These are phyloP conservation scores for Trametes maxima DNA, from an alignment of 768 basidiomycete genomes.

Conservation along the genomic window DNA sequence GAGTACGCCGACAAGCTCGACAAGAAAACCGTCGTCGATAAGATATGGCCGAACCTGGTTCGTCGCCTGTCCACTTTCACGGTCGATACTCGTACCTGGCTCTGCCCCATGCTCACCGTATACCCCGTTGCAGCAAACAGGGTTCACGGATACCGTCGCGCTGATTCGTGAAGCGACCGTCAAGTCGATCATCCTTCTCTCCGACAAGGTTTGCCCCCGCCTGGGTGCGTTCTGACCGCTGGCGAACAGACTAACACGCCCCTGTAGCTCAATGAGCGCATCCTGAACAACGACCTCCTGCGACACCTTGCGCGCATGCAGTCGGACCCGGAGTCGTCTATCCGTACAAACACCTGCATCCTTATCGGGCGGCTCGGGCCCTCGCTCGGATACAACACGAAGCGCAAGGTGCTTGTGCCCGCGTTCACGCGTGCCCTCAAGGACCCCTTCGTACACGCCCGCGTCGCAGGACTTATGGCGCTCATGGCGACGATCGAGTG, in stretches of 20 bases:
- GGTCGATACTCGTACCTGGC: no score
- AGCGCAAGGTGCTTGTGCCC: conserved; percentile 94
- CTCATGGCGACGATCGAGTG: conserved; percentile 93
- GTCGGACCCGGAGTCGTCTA: conserved; percentile 89
- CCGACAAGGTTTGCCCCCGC: conserved; percentile 65
- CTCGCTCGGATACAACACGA: conserved; percentile 82
- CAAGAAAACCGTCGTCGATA: conserved; percentile 80
- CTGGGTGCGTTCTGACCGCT: not conserved
- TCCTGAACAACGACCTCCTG: conserved; percentile 95
- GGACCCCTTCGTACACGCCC: conserved; percentile 89
- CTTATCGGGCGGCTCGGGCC: conserved; percentile 91
- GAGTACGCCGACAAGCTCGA: conserved; percentile 89
- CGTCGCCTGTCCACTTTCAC: conserved; percentile 29
- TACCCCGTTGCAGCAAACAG: conserved; percentile 74
- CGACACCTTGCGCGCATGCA: conserved; percentile 92
- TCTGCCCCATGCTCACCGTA: no score
- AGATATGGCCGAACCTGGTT: conserved; percentile 92
- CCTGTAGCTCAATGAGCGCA: conserved; percentile 78
- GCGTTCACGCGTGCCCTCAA: conserved; percentile 90
- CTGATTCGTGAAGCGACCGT: conserved; percentile 94
- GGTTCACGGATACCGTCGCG: conserved; percentile 93
- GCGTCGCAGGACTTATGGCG: conserved; percentile 93
- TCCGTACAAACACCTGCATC: conserved; percentile 97
- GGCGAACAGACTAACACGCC: no score
- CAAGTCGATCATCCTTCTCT: conserved; percentile 80